A percentile compares a stretch with the other conserved stretches of the same genome.
These are phyloP conservation scores for Haberlea rhodopensis DNA, from an alignment of 257 asterid genomes.

Conservation along the genomic window DNA sequence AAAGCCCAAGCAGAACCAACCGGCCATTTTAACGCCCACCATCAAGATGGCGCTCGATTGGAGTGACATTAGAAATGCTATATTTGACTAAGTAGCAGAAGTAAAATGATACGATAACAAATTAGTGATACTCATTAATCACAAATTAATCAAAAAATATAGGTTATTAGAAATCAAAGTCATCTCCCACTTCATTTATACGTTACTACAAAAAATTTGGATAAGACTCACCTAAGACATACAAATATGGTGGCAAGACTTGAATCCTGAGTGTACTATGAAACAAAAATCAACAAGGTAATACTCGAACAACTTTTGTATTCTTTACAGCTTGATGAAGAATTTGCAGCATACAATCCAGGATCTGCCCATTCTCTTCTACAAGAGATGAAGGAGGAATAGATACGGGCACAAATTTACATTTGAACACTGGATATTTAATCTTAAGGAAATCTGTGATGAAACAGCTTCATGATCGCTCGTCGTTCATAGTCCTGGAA, in stretches of 20 bases:
- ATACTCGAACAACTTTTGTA: background rate
- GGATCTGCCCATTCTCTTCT: background rate
- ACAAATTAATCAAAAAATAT: too few relatives aligned
- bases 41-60: background rate
- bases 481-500: conserved; percentile 56
- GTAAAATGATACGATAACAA: too few relatives aligned
- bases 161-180: too few relatives aligned
- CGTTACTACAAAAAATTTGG: too few relatives aligned
- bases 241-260: background rate
- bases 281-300: background rate
- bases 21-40: background rate
- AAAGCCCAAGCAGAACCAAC: too few relatives aligned
- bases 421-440: background rate
- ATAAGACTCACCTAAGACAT: background rate
- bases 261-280: background rate
- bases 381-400: background rate
- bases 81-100: background rate
- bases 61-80: background rate
- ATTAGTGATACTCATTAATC: background rate
- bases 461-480: conserved; percentile 53
- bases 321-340: conserved; percentile 10
- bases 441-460: conserved; percentile 31
- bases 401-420: background rate
- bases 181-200: too few relatives aligned
- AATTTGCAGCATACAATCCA: background rate